phyloP scores from a whole-genome alignment of 2,329 filamentous ascomycete genomes.

The Apiospora koreana region DNA sequence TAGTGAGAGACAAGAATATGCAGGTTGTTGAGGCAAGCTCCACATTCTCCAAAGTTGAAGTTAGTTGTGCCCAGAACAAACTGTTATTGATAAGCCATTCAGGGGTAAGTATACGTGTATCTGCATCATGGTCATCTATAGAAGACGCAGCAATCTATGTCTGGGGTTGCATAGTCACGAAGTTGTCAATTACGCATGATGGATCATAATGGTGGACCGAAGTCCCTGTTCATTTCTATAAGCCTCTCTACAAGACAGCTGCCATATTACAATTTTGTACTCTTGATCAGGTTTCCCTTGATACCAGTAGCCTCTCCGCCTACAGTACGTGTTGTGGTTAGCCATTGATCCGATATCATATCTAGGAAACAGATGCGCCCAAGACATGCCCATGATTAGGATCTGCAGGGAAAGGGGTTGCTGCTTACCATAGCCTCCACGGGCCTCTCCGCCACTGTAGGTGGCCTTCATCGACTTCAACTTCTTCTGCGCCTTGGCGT shows the following conservation, averaged over 20 bases:
- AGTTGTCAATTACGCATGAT: neutral
- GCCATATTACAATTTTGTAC: constrained; percentile 73
- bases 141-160: too few species aligned
- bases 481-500: constrained; percentile 97
- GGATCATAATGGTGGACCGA: neutral
- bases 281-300: constrained; percentile 90
- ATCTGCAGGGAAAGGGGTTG: neutral
- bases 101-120: neutral
- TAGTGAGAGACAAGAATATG: neutral
- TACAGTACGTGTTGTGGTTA: neutral
- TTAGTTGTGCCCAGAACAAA: neutral
- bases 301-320: constrained; percentile 89
- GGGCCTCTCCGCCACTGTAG: constrained; percentile 83
- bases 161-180: neutral
- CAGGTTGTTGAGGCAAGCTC: neutral
- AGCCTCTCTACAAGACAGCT: neutral
- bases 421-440: constrained; percentile 70
- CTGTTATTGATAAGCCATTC: neutral
- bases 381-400: neutral
- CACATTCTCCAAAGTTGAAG: too few species aligned
- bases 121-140: too few species aligned
- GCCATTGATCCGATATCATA: neutral
- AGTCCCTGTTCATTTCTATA: neutral
- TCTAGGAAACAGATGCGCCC: neutral
- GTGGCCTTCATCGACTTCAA: constrained; percentile 80